A percentile compares a stretch with the other conserved stretches of the same genome.
Evolutionary conservation across 2,329 filamentous ascomycete species (phyloP).

Genomic region (Calonectria pauciramosa): DNA sequence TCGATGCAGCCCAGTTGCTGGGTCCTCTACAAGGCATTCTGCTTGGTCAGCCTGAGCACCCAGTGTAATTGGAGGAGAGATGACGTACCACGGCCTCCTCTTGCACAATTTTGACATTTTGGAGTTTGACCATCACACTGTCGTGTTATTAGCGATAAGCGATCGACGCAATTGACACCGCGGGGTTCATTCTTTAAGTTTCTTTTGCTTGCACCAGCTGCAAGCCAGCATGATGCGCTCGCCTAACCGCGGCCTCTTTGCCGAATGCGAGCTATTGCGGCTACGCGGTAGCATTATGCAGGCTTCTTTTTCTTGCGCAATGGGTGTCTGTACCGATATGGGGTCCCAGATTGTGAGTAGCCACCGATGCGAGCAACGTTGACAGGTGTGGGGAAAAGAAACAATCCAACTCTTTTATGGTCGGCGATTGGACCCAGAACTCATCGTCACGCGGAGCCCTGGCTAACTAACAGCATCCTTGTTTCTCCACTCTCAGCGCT

Average conservation of each 20-base stretch:
- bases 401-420: not conserved
- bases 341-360: not conserved
- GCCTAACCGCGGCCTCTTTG: conserved; percentile 28
- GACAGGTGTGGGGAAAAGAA: not conserved
- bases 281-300: not conserved
- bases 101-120: conserved; percentile 30
- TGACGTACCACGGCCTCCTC: conserved; percentile 23
- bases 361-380: not conserved
- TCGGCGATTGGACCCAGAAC: not conserved
- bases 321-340: not conserved
- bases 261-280: conserved; percentile 21
- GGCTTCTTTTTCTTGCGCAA: not conserved
- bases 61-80: no score
- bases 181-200: conserved; percentile 28
- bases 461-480: not conserved
- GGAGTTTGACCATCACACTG: conserved; percentile 32
- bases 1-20: conserved; percentile 31
- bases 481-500: not conserved
- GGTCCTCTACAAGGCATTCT: conserved; percentile 37
- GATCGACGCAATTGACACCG: no score
- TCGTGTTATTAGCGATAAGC: not conserved
- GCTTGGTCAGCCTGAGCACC: not conserved
- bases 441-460: not conserved
- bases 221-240: conserved; percentile 33
- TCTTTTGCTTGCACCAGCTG: conserved; percentile 35